Evolutionary conservation across 108 stramenopile genomes (phyloP).

Genomic region (Cyclotella cryptica): DNA sequence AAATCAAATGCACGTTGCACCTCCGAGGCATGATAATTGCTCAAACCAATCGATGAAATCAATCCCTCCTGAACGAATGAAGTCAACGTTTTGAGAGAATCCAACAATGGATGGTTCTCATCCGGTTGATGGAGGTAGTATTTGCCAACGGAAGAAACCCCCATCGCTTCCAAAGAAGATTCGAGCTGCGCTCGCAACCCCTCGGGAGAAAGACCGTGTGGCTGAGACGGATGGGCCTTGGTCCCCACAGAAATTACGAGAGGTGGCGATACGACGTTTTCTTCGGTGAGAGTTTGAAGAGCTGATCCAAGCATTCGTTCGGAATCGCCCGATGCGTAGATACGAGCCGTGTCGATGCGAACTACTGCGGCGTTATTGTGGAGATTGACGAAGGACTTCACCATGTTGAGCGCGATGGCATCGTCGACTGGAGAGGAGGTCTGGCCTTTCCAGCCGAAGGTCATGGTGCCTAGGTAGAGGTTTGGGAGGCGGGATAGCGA

Average conservation of each 20-base stretch:
- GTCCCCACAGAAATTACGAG: constrained; percentile 59
- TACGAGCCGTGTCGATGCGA: constrained; percentile 81
- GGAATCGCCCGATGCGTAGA: constrained; percentile 88
- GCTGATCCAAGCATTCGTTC: constrained; percentile 69
- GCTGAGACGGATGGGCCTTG: constrained; percentile 83
- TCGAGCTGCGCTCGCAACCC: constrained; percentile 73
- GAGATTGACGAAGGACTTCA: constrained; percentile 32
- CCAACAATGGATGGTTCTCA: constrained; percentile 64
- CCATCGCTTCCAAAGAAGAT: constrained; percentile 69
- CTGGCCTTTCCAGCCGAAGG: constrained; percentile 84
- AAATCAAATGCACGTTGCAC: constrained; percentile 80
- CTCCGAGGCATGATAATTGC: constrained; percentile 87
- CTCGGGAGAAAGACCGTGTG: constrained; percentile 65
- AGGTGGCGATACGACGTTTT: not conserved
- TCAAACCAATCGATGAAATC: constrained; percentile 72
- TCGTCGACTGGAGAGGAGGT: constrained; percentile 74
- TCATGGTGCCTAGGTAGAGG: constrained; percentile 91
- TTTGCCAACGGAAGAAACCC: constrained; percentile 56
- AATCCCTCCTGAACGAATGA: constrained; percentile 64
- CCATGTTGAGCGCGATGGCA: constrained; percentile 39
- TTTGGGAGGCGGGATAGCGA: constrained; percentile 59
- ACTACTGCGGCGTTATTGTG: constrained; percentile 14
- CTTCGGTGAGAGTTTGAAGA: constrained; percentile 16
- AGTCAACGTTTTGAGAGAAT: constrained; percentile 62
- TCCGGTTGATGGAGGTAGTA: constrained; percentile 92